Evolutionary conservation across 768 basidiomycete genomes (phyloP).

Genomic region (Pulveroboletus sp.): DNA sequence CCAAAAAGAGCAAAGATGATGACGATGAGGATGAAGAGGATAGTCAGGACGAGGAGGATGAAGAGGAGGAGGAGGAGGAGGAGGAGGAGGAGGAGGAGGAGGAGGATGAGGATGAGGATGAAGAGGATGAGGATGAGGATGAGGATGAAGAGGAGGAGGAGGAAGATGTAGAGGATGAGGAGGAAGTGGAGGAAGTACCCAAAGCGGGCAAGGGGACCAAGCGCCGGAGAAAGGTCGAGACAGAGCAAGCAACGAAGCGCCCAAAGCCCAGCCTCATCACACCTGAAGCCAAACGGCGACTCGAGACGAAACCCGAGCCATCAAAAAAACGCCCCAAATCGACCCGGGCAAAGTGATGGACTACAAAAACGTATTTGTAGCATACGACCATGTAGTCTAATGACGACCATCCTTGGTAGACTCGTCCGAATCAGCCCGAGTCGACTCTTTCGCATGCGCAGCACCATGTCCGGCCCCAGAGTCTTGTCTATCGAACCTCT

Average conservation of each 20-base stretch:
- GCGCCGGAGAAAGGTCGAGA: conserved; percentile 7
- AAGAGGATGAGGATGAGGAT: no score
- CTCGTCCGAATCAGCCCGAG: neutral
- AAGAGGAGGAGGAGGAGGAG: neutral
- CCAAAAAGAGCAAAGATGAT: neutral
- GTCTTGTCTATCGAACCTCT: conserved; percentile 52
- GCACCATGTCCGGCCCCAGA: conserved; percentile 40
- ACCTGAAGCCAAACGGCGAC: no score
- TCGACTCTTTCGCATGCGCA: conserved; percentile 1
- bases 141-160: no score
- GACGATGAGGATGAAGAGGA: neutral
- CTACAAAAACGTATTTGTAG: neutral
- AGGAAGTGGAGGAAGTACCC: neutral
- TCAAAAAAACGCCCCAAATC: no score
- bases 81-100: neutral
- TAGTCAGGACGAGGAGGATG: neutral
- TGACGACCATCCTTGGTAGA: conserved; percentile 5
- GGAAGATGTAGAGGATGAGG: no score
- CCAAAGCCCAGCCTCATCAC: neutral
- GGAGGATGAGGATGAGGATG: neutral
- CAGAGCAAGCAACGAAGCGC: conserved; percentile 18
- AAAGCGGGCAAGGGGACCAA: conserved; percentile 5
- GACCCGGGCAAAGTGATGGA: neutral
- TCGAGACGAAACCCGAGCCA: no score
- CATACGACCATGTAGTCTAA: no score